phyloP scores from a whole-genome alignment of 2,329 filamentous ascomycete species.

The Gnomoniopsis smithogilvyi region DNA sequence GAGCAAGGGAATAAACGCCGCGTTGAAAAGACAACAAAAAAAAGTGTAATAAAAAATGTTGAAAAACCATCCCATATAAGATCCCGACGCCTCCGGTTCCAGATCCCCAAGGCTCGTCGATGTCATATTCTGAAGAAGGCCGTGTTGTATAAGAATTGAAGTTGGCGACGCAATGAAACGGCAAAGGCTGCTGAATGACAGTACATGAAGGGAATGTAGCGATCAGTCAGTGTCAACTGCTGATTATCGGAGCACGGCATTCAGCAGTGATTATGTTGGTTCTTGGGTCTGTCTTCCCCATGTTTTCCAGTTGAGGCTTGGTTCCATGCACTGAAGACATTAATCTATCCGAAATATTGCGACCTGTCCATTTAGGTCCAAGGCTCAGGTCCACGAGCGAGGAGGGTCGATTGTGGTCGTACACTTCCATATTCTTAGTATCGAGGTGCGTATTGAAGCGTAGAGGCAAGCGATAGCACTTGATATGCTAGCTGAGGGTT shows the following conservation, averaged over 20 bases:
- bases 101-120: conserved; percentile 6
- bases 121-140: not conserved
- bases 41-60: no score
- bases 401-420: conserved; percentile 2
- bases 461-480: not conserved
- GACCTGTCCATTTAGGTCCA: not conserved
- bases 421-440: conserved; percentile 1
- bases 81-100: conserved; percentile 3
- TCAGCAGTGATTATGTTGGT: conserved; percentile 8
- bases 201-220: conserved; percentile 6
- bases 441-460: not conserved
- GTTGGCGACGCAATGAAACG: conserved; percentile 3
- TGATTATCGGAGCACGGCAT: no score
- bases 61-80: conserved; percentile 12
- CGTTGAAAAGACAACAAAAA: no score
- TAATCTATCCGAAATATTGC: conserved; percentile 8
- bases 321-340: conserved; percentile 11
- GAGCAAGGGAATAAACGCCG: conserved; percentile 12
- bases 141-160: conserved; percentile 16
- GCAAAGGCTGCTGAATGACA: conserved; percentile 5
- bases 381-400: not conserved
- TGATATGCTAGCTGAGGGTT: not conserved
- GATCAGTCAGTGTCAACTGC: not conserved
- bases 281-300: not conserved
- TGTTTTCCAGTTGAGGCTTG: not conserved